Conservation (phyloP, 2,329 filamentous ascomycete species). For the Fusarium austroafricanum region DNA sequence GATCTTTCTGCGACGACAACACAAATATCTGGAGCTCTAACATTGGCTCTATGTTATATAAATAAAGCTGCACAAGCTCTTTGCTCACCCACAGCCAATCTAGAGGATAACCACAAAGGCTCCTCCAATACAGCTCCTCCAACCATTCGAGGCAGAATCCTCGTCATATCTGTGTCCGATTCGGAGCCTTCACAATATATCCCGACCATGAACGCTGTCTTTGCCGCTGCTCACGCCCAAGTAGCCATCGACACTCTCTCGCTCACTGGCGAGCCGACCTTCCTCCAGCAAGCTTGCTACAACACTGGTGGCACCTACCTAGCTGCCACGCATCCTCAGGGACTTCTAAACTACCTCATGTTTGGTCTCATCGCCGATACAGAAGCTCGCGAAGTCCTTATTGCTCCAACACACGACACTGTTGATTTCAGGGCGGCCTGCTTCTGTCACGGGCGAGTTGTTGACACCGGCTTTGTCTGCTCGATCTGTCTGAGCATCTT, state of each 20-base stretch:
- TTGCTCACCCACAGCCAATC: slow-evolving; percentile 64
- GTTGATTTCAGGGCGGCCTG: slow-evolving; percentile 99
- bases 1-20: slow-evolving; percentile 82
- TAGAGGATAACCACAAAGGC: slow-evolving; percentile 53
- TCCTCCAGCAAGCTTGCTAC: slow-evolving; percentile 88
- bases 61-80: slow-evolving; percentile 81
- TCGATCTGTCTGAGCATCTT: slow-evolving; percentile 97
- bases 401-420: slow-evolving; percentile 82
- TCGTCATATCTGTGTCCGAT: slow-evolving; percentile 90
- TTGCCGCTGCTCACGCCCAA: slow-evolving; percentile 87
- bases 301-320: slow-evolving; percentile 70
- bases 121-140: slow-evolving; percentile 46
- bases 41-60: slow-evolving; percentile 88
- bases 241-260: slow-evolving; percentile 95
- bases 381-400: slow-evolving; percentile 68
- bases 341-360: slow-evolving; percentile 92
- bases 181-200: slow-evolving; percentile 92
- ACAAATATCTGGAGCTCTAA: slow-evolving; percentile 90
- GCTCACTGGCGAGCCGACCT: slow-evolving; percentile 85
- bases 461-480: slow-evolving; percentile 95
- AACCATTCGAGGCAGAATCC: slow-evolving; percentile 71
- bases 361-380: slow-evolving; percentile 84
- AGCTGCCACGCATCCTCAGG: slow-evolving; percentile 67
- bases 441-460: slow-evolving; percentile 92
- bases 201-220: slow-evolving; percentile 97